phyloP scores from a whole-genome alignment of 148 eudicot species.

The Diospyros lotus region DNA sequence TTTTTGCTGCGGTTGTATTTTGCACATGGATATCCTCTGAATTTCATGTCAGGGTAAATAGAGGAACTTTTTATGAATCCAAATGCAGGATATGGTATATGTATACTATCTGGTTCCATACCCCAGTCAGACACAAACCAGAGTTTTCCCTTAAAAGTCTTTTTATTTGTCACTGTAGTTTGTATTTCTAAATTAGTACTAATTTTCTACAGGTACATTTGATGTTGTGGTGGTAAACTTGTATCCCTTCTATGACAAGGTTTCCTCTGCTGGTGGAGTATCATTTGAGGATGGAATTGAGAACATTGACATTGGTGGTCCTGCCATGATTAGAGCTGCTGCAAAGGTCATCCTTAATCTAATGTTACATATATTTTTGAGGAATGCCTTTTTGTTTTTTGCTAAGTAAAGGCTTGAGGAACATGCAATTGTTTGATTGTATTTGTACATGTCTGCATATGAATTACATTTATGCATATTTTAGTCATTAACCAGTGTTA shows the following conservation, averaged over 20 bases:
- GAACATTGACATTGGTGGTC: slow-evolving; percentile 98
- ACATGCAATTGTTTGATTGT: background rate
- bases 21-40: background rate
- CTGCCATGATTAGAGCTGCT: slow-evolving; percentile 98
- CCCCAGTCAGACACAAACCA: background rate
- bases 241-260: slow-evolving; percentile 95
- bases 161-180: slow-evolving; percentile 6
- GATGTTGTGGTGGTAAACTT: slow-evolving; percentile 94
- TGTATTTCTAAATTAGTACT: slow-evolving; percentile 9
- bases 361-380: background rate
- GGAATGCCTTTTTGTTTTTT: background rate
- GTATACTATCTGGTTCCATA: background rate
- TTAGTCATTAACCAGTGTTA: background rate
- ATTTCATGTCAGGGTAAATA: background rate
- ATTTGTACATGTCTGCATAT: background rate
- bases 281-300: slow-evolving; percentile 93
- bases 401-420: too few relatives aligned
- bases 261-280: slow-evolving; percentile 60
- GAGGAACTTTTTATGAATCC: background rate
- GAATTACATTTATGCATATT: background rate
- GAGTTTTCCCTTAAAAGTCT: background rate
- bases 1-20: background rate
- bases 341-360: slow-evolving; percentile 60
- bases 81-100: background rate
- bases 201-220: slow-evolving; percentile 55